Evolutionary conservation across 495 filamentous ascomycete species (phyloP).

Genomic region (Neurospora sp.): DNA sequence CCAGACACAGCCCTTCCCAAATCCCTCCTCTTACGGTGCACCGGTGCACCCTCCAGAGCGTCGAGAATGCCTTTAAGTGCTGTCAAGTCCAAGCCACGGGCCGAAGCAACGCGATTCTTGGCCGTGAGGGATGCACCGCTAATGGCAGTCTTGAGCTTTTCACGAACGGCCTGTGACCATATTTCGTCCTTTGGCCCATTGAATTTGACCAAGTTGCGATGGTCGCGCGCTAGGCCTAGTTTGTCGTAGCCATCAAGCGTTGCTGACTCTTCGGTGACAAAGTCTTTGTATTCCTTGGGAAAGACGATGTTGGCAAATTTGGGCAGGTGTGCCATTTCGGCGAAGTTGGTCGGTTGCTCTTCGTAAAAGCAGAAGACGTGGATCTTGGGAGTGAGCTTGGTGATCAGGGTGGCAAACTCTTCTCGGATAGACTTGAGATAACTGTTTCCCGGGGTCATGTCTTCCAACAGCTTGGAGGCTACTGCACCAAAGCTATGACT

Average conservation of each 20-base stretch:
- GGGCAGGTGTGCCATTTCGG: background rate
- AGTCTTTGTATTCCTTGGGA: background rate
- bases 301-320: background rate
- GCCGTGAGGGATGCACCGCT: background rate
- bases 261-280: background rate
- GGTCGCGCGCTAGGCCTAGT: background rate
- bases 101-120: background rate
- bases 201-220: background rate
- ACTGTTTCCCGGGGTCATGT: constrained; percentile 12
- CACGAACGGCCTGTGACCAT: background rate
- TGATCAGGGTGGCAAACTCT: background rate
- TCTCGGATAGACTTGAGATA: background rate
- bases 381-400: background rate
- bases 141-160: background rate
- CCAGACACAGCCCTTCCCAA: background rate
- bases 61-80: background rate
- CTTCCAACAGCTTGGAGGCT: constrained; percentile 21
- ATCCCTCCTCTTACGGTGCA: background rate
- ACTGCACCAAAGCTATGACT: constrained; percentile 7
- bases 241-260: background rate
- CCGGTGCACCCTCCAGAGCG: background rate
- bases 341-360: background rate
- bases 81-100: background rate
- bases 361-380: background rate
- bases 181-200: background rate